phyloP scores from a whole-genome alignment of 2,329 filamentous ascomycete genomes.

The Cercospora beticola region DNA sequence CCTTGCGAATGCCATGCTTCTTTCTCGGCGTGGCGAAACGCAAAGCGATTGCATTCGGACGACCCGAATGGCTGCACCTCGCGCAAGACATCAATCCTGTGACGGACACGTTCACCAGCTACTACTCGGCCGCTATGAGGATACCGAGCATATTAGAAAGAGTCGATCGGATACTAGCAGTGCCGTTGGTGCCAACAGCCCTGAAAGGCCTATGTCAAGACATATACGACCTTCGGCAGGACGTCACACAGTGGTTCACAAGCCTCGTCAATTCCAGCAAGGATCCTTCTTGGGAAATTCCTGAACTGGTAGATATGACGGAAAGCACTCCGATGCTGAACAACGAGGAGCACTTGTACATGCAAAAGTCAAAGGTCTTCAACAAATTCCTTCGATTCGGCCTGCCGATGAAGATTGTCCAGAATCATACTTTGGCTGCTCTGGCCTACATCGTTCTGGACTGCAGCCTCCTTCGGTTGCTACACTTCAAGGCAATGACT shows the following conservation, averaged over 20 bases:
- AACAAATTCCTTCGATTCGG: slow-evolving; percentile 12
- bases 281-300: not conserved
- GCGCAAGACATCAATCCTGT: not conserved
- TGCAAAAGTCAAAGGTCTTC: slow-evolving; percentile 13
- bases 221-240: not conserved
- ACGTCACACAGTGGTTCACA: not conserved
- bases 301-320: slow-evolving; percentile 10
- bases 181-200: not conserved
- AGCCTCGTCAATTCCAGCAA: not conserved
- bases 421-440: slow-evolving; percentile 8
- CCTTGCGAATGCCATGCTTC: slow-evolving; percentile 16
- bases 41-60: slow-evolving; percentile 11
- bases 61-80: slow-evolving; percentile 11
- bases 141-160: slow-evolving; percentile 12
- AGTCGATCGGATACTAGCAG: not conserved
- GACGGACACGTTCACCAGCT: slow-evolving; percentile 8
- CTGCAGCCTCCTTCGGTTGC: slow-evolving; percentile 17
- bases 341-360: slow-evolving; percentile 19
- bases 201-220: not conserved
- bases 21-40: slow-evolving; percentile 16
- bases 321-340: not conserved
- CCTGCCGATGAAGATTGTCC: not conserved
- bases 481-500: slow-evolving; percentile 12
- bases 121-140: slow-evolving; percentile 10
- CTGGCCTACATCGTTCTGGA: slow-evolving; percentile 13